phyloP scores from a whole-genome alignment of 805 yeast species.

The Ogataea corticis region DNA sequence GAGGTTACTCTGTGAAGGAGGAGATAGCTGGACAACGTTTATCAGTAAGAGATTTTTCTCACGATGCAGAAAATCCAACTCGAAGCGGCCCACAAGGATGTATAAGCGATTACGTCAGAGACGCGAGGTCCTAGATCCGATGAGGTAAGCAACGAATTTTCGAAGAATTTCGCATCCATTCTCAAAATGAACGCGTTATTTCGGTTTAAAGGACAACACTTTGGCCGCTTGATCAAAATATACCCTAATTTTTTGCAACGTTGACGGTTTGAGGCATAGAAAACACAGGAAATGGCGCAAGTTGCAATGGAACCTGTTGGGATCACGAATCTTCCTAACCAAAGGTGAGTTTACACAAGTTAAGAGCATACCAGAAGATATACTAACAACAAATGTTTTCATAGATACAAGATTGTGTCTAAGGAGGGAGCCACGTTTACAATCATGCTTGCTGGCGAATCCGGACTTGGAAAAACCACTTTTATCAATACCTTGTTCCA shows the following conservation, averaged over 20 bases:
- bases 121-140: no score
- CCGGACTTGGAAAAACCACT: conserved; percentile 92
- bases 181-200: no score
- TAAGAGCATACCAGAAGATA: background rate
- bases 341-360: conserved; percentile 46
- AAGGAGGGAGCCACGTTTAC: conserved; percentile 77
- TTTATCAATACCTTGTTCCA: conserved; percentile 85
- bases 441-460: conserved; percentile 85
- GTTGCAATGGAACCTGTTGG: conserved; percentile 57
- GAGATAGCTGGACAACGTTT: background rate
- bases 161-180: no score
- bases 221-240: no score
- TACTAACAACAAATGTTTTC: conserved; percentile 4
- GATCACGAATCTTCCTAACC: conserved; percentile 71
- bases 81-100: no score
- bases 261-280: no score
- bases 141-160: no score
- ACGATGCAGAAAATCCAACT: no score
- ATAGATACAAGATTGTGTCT: conserved; percentile 70
- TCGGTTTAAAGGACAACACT: no score
- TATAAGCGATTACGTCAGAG: no score
- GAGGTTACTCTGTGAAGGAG: background rate
- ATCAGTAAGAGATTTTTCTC: no score
- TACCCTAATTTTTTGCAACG: no score
- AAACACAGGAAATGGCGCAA: conserved; percentile 24